A percentile compares a stretch with the other conserved stretches of the same genome.
Evolutionary conservation across 176 grass and related monocot genomes (phyloP).

Genomic region (Guadua angustifolia): DNA sequence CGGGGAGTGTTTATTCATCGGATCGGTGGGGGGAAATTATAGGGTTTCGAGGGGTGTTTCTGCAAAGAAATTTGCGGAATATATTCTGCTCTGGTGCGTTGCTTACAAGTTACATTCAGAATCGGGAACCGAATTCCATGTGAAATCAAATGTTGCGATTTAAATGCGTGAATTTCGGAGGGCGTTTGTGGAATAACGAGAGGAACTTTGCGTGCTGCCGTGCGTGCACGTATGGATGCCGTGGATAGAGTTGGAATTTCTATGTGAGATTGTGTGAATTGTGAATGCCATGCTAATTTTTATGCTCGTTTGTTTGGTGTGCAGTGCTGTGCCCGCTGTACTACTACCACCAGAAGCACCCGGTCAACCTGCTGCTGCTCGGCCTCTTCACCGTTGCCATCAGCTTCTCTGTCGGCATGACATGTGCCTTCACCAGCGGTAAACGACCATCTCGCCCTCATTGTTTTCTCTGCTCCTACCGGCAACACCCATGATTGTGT

Average conservation of each 20-base stretch:
- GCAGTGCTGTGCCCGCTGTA: slow-evolving; percentile 83
- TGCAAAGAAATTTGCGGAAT: not conserved
- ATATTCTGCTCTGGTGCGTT: not conserved
- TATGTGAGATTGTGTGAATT: not conserved
- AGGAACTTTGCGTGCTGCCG: slow-evolving; percentile 9
- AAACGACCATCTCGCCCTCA: slow-evolving; percentile 4
- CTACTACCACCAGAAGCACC: slow-evolving; percentile 80
- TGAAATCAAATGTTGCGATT: not conserved
- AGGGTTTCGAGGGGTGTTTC: not conserved
- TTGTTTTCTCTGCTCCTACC: not conserved
- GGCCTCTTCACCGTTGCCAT: slow-evolving; percentile 71
- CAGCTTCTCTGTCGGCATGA: slow-evolving; percentile 85
- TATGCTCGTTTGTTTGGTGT: slow-evolving; percentile 13
- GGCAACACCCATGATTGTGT: not conserved
- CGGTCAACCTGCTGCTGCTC: slow-evolving; percentile 75
- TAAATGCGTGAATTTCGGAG: not conserved
- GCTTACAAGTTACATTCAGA: not conserved
- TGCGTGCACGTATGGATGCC: slow-evolving; percentile 27
- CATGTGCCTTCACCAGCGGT: slow-evolving; percentile 94
- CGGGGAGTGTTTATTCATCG: not conserved
- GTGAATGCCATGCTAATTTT: not conserved
- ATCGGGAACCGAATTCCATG: not conserved
- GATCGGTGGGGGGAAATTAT: not conserved
- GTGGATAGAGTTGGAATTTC: not conserved
- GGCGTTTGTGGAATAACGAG: not conserved